These are phyloP conservation scores for Nothomitra cinnamomea DNA, from an alignment of 2,329 filamentous ascomycete species.

Conservation along the genomic window DNA sequence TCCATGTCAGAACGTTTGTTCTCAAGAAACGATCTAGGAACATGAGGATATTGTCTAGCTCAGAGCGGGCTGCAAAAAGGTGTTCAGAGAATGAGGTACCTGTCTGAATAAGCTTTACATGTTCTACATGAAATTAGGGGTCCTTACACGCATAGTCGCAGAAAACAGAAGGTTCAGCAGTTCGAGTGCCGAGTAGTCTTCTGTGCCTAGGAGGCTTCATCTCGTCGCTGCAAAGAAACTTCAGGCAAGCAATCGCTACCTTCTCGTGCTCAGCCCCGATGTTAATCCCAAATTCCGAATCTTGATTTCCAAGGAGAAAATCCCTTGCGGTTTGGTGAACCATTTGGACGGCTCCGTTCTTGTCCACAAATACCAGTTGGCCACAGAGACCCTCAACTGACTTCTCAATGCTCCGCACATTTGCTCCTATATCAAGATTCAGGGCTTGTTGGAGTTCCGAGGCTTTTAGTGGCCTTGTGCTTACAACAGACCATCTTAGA, in stretches of 20 bases:
- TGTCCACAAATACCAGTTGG: slow-evolving; percentile 23
- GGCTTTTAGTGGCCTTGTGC: slow-evolving; percentile 19
- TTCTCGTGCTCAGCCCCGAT: too few relatives aligned
- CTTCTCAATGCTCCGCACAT: slow-evolving; percentile 15
- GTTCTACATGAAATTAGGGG: too few relatives aligned
- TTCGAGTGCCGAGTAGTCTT: too few relatives aligned
- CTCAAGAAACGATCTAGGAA: too few relatives aligned
- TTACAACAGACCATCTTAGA: slow-evolving; percentile 23
- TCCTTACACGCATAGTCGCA: slow-evolving; percentile 18
- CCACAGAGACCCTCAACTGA: slow-evolving; percentile 19
- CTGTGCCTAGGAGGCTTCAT: too few relatives aligned
- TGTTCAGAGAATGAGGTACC: too few relatives aligned
- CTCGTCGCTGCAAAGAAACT: too few relatives aligned
- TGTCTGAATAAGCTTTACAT: too few relatives aligned
- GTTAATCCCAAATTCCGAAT: not conserved
- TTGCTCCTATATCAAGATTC: slow-evolving; percentile 19
- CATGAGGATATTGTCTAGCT: too few relatives aligned
- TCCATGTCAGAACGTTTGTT: too few relatives aligned
- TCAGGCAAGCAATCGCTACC: too few relatives aligned
- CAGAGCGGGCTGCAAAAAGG: too few relatives aligned
- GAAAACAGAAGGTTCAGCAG: slow-evolving; percentile 9
- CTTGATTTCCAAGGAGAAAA: slow-evolving; percentile 9
- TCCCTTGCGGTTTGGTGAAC: slow-evolving; percentile 23
- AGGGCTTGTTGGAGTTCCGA: slow-evolving; percentile 21
- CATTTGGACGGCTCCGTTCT: slow-evolving; percentile 18